Evolutionary conservation across 2,329 filamentous ascomycete species (phyloP), one percentile per base, ranked within the genome.

Genomic region (Monosporascus sp.): DNA sequence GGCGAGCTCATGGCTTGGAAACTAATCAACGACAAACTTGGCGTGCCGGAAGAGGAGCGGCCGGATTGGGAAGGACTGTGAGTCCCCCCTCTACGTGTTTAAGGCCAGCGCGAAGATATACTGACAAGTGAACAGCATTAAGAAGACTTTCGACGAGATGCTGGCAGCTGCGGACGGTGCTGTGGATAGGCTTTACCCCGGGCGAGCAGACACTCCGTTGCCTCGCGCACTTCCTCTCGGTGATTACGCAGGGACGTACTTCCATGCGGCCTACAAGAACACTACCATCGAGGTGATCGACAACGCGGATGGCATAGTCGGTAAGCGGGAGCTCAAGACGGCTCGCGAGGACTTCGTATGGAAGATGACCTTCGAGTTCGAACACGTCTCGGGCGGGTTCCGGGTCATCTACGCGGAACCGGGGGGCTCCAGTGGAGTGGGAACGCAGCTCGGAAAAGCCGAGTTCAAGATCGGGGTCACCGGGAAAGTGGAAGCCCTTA

Each of bases 191-290:
- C 59, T 73, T 36, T 79, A 73, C 55, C 74, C 75, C 0, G 48
- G 68, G 7, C 66, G 68, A 4, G 69, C 73, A 1, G 40, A 65
- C 2, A 68, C 69, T 17, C 63, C 69, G 0, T 47, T 73, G 31
- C 71, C 72, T 3, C 65, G 65, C 0, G 53, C 63, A 7, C 63
- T 74, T 17, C 68, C 72, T 0, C 59, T 77, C 3, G 54, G 60
- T 17, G 60, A 61, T 37, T 72, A 73, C 55, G 58, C 62, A 2
- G 78, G 78, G 3, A 73, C 67, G 2, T 81, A 79, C 57, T 71
- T 64, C 55, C 69, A 79, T 51, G 68, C 70, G 2, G 75, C 69
- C 3, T 79, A 78, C 62, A 69, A 69, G 27, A 69, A 67, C 56
- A 49, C 71, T 50, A 69, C 64, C 2, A 46, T 72, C 8, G 49